Evolutionary conservation across 2,329 filamentous ascomycete genomes (phyloP).

Genomic region (Curvularia eragrostidis): DNA sequence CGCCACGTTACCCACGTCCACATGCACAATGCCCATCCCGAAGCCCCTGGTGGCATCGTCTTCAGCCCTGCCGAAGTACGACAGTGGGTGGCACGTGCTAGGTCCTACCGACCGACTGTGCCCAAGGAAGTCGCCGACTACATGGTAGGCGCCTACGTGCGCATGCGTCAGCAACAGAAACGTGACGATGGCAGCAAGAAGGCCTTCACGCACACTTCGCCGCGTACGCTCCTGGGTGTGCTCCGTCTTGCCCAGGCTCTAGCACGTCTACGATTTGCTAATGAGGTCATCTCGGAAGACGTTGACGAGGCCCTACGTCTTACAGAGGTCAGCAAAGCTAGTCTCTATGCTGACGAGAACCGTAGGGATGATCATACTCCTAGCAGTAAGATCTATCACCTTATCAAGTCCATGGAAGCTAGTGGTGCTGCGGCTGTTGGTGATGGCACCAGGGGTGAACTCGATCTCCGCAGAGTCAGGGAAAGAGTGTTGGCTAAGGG

Average conservation of each 20-base stretch:
- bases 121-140: constrained; percentile 90
- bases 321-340: constrained; percentile 92
- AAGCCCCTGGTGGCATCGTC: constrained; percentile 70
- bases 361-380: constrained; percentile 72
- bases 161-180: constrained; percentile 89
- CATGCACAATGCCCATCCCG: constrained; percentile 94
- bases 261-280: constrained; percentile 87
- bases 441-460: constrained; percentile 73
- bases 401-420: constrained; percentile 87
- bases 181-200: constrained; percentile 89
- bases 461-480: constrained; percentile 86
- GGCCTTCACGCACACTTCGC: constrained; percentile 92
- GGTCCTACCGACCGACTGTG: constrained; percentile 85
- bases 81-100: constrained; percentile 92
- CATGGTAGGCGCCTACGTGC: constrained; percentile 95
- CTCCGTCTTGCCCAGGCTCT: constrained; percentile 93
- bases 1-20: constrained; percentile 96
- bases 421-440: constrained; percentile 81
- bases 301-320: constrained; percentile 93
- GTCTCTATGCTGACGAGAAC: constrained; percentile 74
- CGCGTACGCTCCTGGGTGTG: constrained; percentile 90
- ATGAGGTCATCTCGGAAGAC: constrained; percentile 85
- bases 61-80: constrained; percentile 94
- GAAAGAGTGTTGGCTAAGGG: constrained; percentile 94
- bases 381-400: constrained; percentile 90